Conservation (phyloP, 1,139 yeast genomes). For the Zhuliangozyma blackwelliae region DNA sequence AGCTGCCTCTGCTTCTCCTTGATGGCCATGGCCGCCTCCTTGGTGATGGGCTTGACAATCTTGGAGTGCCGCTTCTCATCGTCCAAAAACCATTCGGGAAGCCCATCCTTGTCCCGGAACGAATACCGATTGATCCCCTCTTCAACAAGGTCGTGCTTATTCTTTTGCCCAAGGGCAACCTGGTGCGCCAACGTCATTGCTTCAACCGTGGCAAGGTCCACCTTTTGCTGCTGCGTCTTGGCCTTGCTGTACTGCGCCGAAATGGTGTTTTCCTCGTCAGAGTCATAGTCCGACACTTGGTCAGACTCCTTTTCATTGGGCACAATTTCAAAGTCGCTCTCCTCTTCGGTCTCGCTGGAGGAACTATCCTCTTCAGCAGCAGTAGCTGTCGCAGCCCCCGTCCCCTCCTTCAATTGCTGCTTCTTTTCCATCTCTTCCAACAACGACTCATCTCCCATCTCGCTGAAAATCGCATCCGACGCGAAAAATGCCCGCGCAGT, state of each 20-base stretch:
- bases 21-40: conserved; percentile 91
- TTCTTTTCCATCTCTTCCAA: conserved; percentile 22
- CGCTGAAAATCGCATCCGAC: conserved; percentile 68
- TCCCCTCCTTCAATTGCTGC: conserved; percentile 5
- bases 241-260: conserved; percentile 30
- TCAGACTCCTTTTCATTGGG: conserved; percentile 38
- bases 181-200: conserved; percentile 99
- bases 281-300: conserved; percentile 40
- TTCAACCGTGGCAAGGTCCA: conserved; percentile 87
- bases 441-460: conserved; percentile 47
- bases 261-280: conserved; percentile 38
- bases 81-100: conserved; percentile 95
- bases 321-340: conserved; percentile 54
- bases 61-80: conserved; percentile 87
- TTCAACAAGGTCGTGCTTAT: conserved; percentile 76
- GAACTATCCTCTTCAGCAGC: conserved; percentile 9
- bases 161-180: conserved; percentile 82
- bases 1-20: conserved; percentile 85
- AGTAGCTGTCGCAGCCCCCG: conserved; percentile 1
- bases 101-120: conserved; percentile 82
- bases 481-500: conserved; percentile 76
- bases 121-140: conserved; percentile 92
- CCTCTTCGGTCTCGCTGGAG: conserved; percentile 17
- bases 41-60: conserved; percentile 86
- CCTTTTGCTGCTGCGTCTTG: conserved; percentile 52